Evolutionary conservation across 2,329 filamentous ascomycete species (phyloP).

Genomic region (Trichoderma hamatum): DNA sequence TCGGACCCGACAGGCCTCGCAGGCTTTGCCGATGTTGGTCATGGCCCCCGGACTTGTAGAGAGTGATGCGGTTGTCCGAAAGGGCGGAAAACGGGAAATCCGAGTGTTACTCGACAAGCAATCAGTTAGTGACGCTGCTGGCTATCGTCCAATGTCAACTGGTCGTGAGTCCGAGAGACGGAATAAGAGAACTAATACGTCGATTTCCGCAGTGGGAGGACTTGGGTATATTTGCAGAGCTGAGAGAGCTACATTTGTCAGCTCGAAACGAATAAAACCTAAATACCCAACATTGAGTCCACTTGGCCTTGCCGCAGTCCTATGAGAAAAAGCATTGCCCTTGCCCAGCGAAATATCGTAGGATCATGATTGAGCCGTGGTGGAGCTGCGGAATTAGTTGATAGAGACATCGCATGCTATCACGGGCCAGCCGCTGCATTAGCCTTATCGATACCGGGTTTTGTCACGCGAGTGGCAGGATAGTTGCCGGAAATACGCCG

Average conservation of each 20-base stretch:
- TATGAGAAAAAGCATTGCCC: neutral
- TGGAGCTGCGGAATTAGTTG: neutral
- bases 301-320: neutral
- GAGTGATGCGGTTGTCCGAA: neutral
- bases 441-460: neutral
- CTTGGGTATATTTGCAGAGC: neutral
- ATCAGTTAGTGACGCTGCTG: neutral
- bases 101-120: neutral
- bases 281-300: neutral
- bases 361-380: neutral
- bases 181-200: neutral
- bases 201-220: neutral
- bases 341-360: neutral
- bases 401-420: neutral
- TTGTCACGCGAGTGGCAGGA: neutral
- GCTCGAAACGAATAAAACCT: neutral
- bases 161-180: neutral
- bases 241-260: neutral
- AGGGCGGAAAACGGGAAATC: neutral
- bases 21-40: conserved; percentile 24
- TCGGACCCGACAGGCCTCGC: conserved; percentile 18
- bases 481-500: neutral
- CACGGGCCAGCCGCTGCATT: neutral
- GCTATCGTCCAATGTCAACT: neutral
- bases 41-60: neutral